Evolutionary conservation across 495 filamentous ascomycete species (phyloP).

Genomic region (Stereocaulon alpinum): DNA sequence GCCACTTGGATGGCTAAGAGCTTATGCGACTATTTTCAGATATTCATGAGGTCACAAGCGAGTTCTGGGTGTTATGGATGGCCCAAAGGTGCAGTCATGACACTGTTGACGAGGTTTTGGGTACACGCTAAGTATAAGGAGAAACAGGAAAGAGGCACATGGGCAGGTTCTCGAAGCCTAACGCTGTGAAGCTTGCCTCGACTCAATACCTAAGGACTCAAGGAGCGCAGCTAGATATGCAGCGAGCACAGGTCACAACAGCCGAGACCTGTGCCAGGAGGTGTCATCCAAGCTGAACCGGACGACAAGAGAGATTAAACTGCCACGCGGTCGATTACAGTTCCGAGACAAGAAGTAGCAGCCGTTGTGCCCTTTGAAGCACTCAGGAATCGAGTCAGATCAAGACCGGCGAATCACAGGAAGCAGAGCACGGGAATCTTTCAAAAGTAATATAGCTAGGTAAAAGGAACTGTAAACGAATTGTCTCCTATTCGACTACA

Average conservation of each 20-base stretch:
- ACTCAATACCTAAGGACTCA: neutral
- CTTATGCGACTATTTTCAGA: neutral
- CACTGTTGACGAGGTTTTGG: neutral
- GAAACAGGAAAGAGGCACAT: neutral
- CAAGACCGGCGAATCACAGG: neutral
- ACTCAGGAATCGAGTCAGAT: neutral
- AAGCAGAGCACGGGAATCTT: neutral
- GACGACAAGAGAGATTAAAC: too few relatives aligned
- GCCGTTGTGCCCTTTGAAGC: neutral
- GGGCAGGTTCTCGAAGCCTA: neutral
- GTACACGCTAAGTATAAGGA: neutral
- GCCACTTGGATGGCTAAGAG: neutral
- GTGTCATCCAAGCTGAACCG: neutral
- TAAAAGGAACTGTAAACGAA: neutral
- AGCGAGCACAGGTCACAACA: neutral
- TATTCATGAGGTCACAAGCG: neutral
- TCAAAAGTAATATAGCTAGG: neutral
- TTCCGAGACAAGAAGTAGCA: neutral
- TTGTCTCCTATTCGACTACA: neutral
- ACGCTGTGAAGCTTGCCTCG: neutral
- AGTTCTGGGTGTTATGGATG: neutral
- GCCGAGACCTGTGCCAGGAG: neutral
- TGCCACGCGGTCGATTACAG: too few relatives aligned
- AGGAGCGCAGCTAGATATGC: neutral
- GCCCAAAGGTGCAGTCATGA: neutral